Evolutionary conservation across 805 yeast species (phyloP), one percentile per base, ranked within the genome.

Genomic region (Candida oleophila): DNA sequence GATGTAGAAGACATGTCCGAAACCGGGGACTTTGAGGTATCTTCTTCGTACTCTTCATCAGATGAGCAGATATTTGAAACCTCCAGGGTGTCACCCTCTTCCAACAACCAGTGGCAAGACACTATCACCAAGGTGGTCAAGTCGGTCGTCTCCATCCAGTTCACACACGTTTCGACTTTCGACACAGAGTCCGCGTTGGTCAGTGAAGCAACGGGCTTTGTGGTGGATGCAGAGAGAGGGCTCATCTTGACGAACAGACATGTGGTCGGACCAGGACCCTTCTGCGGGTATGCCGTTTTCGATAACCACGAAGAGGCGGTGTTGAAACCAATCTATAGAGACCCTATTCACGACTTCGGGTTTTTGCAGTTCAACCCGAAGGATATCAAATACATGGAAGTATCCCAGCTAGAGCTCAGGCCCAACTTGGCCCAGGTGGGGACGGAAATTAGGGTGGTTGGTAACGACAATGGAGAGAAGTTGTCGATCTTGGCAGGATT

Each of bases 401-500:
- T 91, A 3, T 75, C 76, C 43, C 85, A 85, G 35, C 73, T 91
- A 42, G 77, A 77, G 36, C 69, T 91, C 45, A 76, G 78, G 53
- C 97, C 97, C 0, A 92, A 88, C 15, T 72, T 85, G 49, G 96
- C 96, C 22, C 78, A 80, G 56, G 91, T 91, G n/a, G 97, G 97
- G 33, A 81, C 89, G 35, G 97, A 91, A 62, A 90, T 91, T 59
- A 78, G 97, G 58, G 96, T 91, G 22, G 91, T 91, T 34, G 97
- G 97, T 73, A 91, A 91, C 66, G 97, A 91, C 70, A 95, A 96
- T 12, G 97, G 97, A 60, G 97, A 91, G 64, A 90, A 91, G 65
- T 73, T 91, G 40, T 85, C 95, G 42, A 91, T 91, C 56, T 71
- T 90, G 55, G 80, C 96, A 1, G 97, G 97, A 30, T 89, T 90